Evolutionary conservation across 768 basidiomycete species (phyloP).

Genomic region (Grammothele lineata): DNA sequence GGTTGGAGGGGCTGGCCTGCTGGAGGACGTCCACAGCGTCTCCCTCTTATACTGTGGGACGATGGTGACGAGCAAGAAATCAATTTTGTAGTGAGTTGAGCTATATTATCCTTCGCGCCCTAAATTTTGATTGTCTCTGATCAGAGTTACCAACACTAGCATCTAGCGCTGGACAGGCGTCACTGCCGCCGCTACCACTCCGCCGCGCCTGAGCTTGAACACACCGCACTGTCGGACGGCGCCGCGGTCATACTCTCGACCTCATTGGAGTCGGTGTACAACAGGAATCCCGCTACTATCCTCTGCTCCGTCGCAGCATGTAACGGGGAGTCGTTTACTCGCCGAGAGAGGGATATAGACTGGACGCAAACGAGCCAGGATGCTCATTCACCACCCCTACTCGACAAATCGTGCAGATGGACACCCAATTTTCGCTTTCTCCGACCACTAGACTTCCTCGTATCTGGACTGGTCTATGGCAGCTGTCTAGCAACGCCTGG

Average conservation of each 20-base stretch:
- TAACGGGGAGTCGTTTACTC: conserved; percentile 6
- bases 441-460: conserved; percentile 50
- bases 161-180: too few relatives aligned
- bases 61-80: too few relatives aligned
- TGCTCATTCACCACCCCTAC: conserved; percentile 29
- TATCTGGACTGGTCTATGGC: conserved; percentile 79
- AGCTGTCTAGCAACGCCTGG: conserved; percentile 79
- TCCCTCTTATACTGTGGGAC: conserved; percentile 1
- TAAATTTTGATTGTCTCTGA: too few relatives aligned
- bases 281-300: conserved; percentile 4
- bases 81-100: too few relatives aligned
- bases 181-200: too few relatives aligned
- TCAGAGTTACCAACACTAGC: too few relatives aligned
- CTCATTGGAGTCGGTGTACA: conserved; percentile 12
- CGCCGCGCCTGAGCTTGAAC: too few relatives aligned
- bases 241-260: background rate
- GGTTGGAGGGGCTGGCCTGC: conserved; percentile 4
- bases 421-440: conserved; percentile 7
- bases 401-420: conserved; percentile 34
- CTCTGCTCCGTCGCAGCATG: background rate
- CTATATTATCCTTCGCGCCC: too few relatives aligned
- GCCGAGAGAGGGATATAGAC: conserved; percentile 12
- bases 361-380: background rate
- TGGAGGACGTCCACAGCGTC: background rate
- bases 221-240: too few relatives aligned